Base-by-base conservation (phyloP, 1,284 basidiomycete genomes). In the Cystobasidium slooffiae region DNA sequence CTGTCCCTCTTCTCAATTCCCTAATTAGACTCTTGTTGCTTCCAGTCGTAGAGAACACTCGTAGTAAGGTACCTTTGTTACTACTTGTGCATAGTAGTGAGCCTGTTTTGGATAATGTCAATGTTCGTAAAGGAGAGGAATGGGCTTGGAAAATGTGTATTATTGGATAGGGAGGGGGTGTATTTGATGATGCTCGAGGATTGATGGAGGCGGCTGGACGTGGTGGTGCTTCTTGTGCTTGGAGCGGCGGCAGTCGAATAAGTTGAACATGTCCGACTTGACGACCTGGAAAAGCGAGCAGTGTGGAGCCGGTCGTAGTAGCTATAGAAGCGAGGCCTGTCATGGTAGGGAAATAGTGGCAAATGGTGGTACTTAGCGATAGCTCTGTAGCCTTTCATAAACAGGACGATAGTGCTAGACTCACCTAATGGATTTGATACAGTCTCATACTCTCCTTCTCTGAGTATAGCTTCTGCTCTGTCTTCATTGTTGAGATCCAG, bases 181-280 rank as follows among this genome's bases (percentile, higher is more conserved):
- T 69, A 75, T 56, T 18, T 31, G 64, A 22, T 9, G 64, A 53
- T 49, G 39, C 39, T 4, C 31, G 39, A 3, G 31, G 22, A 12
- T 51, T 22, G 16, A 4, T 22, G 22, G 18, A 52, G 18, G 12
- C 14, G 5, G 51, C 18, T 85, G 12, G 86, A 83, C 82, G 92
- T 93, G 0, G 78, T 53, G 7, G 10, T 16, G 51, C 53, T 9
- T 66, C 66, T n/a, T 37, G 49, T 22, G 53, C 62, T 56, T 62
- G 55, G 61, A 77, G 66, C 0, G 90, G 91, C 0, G 92, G 90
- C 10, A 97, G 86, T 79, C 92, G 91, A 43, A 97, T 86, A 9
- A 97, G 85, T 76, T 96, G 94, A 3, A 97, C 91, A 82, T 97
- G 94, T 0, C 94, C 94, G 67, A 88, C 85, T 82, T 97, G 93